phyloP scores from a whole-genome alignment of 108 stramenopile genomes.

The Cyclostephanos tholiformis region DNA sequence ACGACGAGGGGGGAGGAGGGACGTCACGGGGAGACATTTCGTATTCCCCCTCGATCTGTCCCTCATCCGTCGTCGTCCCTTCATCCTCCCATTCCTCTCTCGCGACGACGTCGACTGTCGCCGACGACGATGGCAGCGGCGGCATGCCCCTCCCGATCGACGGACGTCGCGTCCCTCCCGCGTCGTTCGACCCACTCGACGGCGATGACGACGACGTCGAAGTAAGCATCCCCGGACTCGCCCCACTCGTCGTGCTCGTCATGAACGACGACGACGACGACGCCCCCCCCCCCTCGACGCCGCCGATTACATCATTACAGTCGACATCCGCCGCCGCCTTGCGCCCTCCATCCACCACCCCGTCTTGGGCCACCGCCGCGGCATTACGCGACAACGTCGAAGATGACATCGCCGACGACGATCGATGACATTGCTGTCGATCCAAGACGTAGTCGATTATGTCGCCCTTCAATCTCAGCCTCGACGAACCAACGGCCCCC shows the following conservation, averaged over 20 bases:
- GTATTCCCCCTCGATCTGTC: no score
- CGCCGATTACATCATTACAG: no score
- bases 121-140: slow-evolving; percentile 3
- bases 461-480: slow-evolving; percentile 66
- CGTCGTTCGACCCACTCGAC: neutral
- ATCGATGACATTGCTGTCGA: neutral
- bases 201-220: no score
- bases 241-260: no score
- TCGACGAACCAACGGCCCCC: slow-evolving; percentile 1
- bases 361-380: neutral
- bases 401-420: neutral
- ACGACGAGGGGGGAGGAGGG: neutral
- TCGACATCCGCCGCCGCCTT: neutral
- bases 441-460: slow-evolving; percentile 56
- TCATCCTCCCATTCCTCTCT: neutral
- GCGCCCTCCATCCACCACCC: neutral
- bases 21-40: no score
- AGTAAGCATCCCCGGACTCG: no score
- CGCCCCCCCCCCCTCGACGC: neutral
- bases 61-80: no score
- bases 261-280: no score
- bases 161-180: neutral
- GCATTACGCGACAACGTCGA: neutral
- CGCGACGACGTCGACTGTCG: neutral
- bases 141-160: neutral